A percentile compares a stretch with the other conserved stretches of the same genome.
Evolutionary conservation across 768 basidiomycete species (phyloP).

Genomic region (Paxillus involutus): DNA sequence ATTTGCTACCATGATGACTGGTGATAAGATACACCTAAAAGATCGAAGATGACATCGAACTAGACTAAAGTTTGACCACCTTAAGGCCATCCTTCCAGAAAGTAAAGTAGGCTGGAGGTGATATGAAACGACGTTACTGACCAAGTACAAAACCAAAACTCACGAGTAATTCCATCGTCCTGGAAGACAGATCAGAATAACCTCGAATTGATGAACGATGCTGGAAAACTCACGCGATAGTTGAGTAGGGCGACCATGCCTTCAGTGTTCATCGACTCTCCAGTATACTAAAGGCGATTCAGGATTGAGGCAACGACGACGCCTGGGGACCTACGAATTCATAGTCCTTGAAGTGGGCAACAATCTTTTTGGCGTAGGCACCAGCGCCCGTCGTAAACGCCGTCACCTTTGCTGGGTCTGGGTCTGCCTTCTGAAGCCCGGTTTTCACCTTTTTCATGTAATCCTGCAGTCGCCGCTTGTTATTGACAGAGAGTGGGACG

Average conservation of each 20-base stretch:
- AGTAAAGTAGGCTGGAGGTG: slow-evolving; percentile 72
- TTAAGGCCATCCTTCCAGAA: slow-evolving; percentile 97
- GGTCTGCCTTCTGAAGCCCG: slow-evolving; percentile 50
- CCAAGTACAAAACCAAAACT: slow-evolving; percentile 27
- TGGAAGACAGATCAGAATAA: slow-evolving; percentile 27
- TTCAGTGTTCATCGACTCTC: slow-evolving; percentile 78
- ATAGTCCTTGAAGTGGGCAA: slow-evolving; percentile 88
- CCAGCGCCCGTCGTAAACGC: slow-evolving; percentile 82
- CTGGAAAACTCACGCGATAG: slow-evolving; percentile 64
- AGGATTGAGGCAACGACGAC: background rate
- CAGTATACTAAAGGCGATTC: slow-evolving; percentile 52
- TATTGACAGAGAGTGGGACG: background rate
- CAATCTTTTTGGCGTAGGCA: slow-evolving; percentile 82
- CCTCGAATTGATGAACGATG: background rate
- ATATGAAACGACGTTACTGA: slow-evolving; percentile 6
- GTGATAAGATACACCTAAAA: background rate
- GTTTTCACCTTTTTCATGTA: slow-evolving; percentile 94
- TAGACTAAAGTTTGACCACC: slow-evolving; percentile 67
- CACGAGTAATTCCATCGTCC: slow-evolving; percentile 84
- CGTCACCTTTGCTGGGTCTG: slow-evolving; percentile 64
- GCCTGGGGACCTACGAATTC: slow-evolving; percentile 68
- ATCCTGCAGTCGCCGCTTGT: slow-evolving; percentile 41
- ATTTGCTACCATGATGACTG: slow-evolving; percentile 5
- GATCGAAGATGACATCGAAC: slow-evolving; percentile 15
- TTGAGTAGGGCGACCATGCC: slow-evolving; percentile 95